phyloP scores from a whole-genome alignment of 257 asterid species.

The Capsicum rhomboideum region DNA sequence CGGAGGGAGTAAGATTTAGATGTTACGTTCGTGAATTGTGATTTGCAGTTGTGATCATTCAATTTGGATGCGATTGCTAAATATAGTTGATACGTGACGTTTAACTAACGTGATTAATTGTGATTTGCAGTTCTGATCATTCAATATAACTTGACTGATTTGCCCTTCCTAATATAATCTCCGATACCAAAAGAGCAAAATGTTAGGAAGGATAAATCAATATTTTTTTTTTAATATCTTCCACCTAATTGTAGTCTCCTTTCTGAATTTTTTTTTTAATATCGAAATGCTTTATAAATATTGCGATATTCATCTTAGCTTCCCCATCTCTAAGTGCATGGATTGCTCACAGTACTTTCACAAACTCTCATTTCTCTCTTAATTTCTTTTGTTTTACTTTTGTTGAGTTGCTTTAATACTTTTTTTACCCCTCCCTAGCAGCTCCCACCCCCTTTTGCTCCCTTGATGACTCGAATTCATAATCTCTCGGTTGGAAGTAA shows the following conservation, averaged over 20 bases:
- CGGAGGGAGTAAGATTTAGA: no score
- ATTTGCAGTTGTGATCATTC: neutral
- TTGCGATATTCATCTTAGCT: slow-evolving; percentile 5
- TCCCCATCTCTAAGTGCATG: slow-evolving; percentile 12
- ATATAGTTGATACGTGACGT: neutral
- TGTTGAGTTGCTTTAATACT: neutral
- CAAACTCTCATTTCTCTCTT: neutral
- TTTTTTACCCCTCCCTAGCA: no score
- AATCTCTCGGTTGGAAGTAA: no score
- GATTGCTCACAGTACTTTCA: neutral
- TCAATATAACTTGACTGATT: neutral
- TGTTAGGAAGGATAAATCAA: no score
- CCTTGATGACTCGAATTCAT: no score
- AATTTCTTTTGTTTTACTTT: no score
- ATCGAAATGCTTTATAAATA: no score
- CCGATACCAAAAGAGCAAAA: neutral
- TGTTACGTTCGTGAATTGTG: neutral
- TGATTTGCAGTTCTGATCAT: neutral
- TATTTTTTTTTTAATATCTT: no score
- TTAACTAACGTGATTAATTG: neutral
- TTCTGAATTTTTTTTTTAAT: no score
- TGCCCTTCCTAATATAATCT: neutral
- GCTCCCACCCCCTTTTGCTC: no score
- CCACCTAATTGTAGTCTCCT: no score
- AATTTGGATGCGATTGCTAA: neutral